Base-by-base conservation (phyloP, 495 filamentous ascomycete species). In the Aspergillus campestris region DNA sequence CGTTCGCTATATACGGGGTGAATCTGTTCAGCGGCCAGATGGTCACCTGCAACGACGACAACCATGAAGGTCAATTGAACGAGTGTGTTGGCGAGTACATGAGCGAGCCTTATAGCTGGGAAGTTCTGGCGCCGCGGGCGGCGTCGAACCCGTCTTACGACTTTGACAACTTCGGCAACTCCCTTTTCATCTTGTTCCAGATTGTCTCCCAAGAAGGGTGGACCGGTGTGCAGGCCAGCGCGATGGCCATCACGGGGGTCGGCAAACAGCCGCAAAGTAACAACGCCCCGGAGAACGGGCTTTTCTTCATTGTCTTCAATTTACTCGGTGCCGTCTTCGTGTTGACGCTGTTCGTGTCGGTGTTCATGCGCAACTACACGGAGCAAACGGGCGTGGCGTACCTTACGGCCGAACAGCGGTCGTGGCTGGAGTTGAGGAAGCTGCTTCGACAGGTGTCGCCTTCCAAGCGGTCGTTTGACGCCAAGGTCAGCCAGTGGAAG, bases 361-460 rank as follows among this genome's bases (percentile, higher is more conserved):
- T 99, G 39, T 99, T 99, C 64, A 99, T 99, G 94, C 86, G 92
- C 36, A 97, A 94, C 62, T 97, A 97, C 69, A 97, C 92, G 3
- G 92, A 99, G 68, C 89, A 97, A 64, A 99, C 92, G 8, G 92
- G 92, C 7, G 92, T 99, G 44, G 92, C 92, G 1, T 99, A 89
- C 64, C 65, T 99, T 53, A 99, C 92, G 7, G 84, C 94, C 1
- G 92, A 99, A 52, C 92, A 99, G 64, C 82, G 92, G 50, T 94
- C 90, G 0, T 99, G 92, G 92, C 75, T 97, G 15, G 92, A 99
- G 65, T 64, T 99, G 52, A 76, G 92, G 40, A 99, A 99, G 68
- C 73, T 95, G 13, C 76, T 99, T 7, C 80, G 88, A 36, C 91
- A 97, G 60, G 88, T 99, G 12, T 87, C 89, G 2, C 92, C 92